Base-by-base conservation (phyloP, 805 yeast species). In the Schizosaccharomyces cryophilus region DNA sequence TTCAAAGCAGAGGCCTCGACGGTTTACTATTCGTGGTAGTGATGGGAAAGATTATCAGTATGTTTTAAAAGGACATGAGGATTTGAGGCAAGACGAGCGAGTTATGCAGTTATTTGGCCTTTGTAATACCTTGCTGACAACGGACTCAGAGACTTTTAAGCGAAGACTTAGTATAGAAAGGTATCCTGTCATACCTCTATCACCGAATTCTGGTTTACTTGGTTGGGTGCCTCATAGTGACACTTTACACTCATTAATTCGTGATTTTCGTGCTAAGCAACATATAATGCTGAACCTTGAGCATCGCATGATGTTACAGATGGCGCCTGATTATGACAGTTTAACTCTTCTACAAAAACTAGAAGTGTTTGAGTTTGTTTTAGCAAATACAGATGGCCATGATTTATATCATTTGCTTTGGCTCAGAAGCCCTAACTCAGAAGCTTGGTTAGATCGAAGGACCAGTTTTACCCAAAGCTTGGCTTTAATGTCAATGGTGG, bases 401-500 rank as follows among this genome's bases (percentile, higher is more conserved):
- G 99, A 93, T 71, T 75, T 93, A 66, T 90, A 93, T 72, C 85
- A 90, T 66, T 96, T 93, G 2, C 74, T 93, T 66, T 93, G 99
- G 99, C 78, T 93, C 65, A 93, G 90, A 73, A 86, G 95, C 58
- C 81, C 90, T 65, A 87, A 96, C 0, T 87, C 96, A 0, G 99
- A 93, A 71, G 87, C 96, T 0, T 93, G 99, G 99, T 75, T 93
- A 47, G 98, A 93, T 69, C 80, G 99, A 66, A 82, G 99, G 70
- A 89, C 96, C 0, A 89, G 95, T 1, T 93, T 90, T 69, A 90
- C 96, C 0, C 77, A 97, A 62, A 93, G 98, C 0, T 75, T 93
- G 64, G 98, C 97, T 0, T 96, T 87, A 3, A 93, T 93, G 97
- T 90, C 97, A 0, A 93, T 93, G 96, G 95, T 85, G 55, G 98